These are phyloP conservation scores for Aspergillus aculeatinus DNA, from an alignment of 2,329 filamentous ascomycete genomes.

Conservation along the genomic window DNA sequence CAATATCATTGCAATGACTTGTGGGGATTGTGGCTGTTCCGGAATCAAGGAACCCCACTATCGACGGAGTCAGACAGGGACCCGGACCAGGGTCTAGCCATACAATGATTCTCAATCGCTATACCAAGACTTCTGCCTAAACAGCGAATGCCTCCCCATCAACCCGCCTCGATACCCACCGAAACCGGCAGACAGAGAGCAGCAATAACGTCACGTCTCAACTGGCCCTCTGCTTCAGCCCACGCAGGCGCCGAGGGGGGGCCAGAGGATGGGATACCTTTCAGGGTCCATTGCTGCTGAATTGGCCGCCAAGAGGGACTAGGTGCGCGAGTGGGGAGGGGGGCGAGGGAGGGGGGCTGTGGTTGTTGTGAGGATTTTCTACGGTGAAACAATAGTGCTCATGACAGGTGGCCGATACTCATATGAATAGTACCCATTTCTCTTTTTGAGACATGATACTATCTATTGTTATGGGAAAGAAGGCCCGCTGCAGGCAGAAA, in stretches of 20 bases:
- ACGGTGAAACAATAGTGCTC: background rate
- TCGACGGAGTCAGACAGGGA: background rate
- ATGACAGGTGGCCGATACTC: background rate
- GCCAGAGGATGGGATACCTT: slow-evolving; percentile 3
- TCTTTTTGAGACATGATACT: background rate
- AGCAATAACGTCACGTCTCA: too few species aligned
- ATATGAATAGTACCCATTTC: background rate
- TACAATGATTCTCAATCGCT: background rate
- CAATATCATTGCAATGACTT: background rate
- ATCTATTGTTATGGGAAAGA: background rate
- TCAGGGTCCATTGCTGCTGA: slow-evolving; percentile 15
- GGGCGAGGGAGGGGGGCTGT: background rate
- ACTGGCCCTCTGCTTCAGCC: background rate
- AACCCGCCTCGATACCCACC: too few species aligned
- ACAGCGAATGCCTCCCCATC: background rate
- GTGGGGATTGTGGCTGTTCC: background rate
- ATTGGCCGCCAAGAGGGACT: slow-evolving; percentile 14
- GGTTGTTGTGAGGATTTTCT: background rate
- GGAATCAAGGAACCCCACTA: background rate
- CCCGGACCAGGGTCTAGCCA: background rate
- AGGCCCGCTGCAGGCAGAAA: background rate
- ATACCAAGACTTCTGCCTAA: slow-evolving; percentile 7
- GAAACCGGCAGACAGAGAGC: background rate
- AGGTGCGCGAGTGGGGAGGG: slow-evolving; percentile 12
- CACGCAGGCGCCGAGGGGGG: background rate